Evolutionary conservation across 176 grass and related monocot species (phyloP), one percentile per base, ranked within the genome.

Genomic region (Stipa capillata): DNA sequence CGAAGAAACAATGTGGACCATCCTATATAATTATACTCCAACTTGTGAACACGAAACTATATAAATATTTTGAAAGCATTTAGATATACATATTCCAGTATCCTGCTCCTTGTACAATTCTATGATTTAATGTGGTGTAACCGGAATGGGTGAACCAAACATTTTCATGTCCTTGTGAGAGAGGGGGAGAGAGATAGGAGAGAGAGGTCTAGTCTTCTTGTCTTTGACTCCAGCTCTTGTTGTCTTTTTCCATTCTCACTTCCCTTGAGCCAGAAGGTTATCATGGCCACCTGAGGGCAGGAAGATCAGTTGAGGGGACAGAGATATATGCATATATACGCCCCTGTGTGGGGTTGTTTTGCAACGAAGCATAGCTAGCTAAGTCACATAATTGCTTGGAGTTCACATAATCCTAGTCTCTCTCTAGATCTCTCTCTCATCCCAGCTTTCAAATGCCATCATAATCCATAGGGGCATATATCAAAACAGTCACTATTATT

Each of bases 141-240:
- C 18, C 55, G 6, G 52, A 25, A 75, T 32, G 55, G 45, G 64
- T 85, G 71, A 56, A 72, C 82, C 82, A 77, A 65, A 44, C 82
- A 77, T 65, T 65, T 89, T 1, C 9, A 39, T 54, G 47, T 5
- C 24, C 31, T 28, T 32, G 33, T 33, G 60, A 76, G 69, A 82
- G 24, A 85, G 35, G 72, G 43, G 17, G 11, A 16, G 61, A 45
- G 41, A 41, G 81, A 49, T 23, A 55, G 45, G 52, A 39, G 53
- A 39, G n/a, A 43, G 44, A 17, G 32, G 28, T 44, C 45, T 79
- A 74, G 85, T 92, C 87, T 91, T 93, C 96, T 94, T 93, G 87
- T 93, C 90, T 98, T 94, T 94, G 96, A 98, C 96, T 94, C 96
- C 90, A 94, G 92, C 77, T 85, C 87, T 90, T 88, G 88, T 91